Evolutionary conservation across 306 rosid genomes (phyloP), one percentile per base, ranked within the genome.

Genomic region (Lagenaria siceraria): DNA sequence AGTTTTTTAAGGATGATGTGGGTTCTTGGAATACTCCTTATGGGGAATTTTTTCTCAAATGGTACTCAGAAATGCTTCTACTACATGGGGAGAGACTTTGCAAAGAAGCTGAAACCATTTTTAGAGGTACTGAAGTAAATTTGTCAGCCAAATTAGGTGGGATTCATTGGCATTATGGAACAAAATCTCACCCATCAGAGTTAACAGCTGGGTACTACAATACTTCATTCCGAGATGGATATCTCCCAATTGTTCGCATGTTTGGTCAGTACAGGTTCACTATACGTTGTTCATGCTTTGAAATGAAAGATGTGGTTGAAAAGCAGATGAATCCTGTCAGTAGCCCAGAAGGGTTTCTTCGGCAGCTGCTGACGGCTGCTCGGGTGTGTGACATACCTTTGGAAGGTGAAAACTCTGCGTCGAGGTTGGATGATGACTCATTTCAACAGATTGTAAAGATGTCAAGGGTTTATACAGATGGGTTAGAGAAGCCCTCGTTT

Each of bases 11-110:
- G 78, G 85, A 85, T 17, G 85, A 86, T 12, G 83, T 53, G 65
- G 91, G 94, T 74, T 84, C 90, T 70, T 90, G 96, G 96, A 83
- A 82, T 60, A 77, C 87, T 33, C 81, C 92, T 17, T 89, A 88
- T 18, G 94, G 97, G 17, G 73, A 83, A 15, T 93, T 90, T 85
- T 93, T 91, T 75, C 97, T 93, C 33, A 79, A 86, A 76, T 93
- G 98, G 98, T 93, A 93, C 87, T 91, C 97, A 0, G 88, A 84
- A 63, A 86, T 88, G 97, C 88, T 93, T 82, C 88, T 90, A 46
- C 83, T 74, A 80, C 98, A 93, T 81, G 98, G 97, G 18, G 91
- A 93, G 80, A 88, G 96, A 82, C 76, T 93, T 40, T 91, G 96
- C 85, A 88, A 84, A 81, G 97, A 87, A 77, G 97, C 91, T 59